phyloP scores from a whole-genome alignment of 768 basidiomycete species.

The Suillus clintonianus region DNA sequence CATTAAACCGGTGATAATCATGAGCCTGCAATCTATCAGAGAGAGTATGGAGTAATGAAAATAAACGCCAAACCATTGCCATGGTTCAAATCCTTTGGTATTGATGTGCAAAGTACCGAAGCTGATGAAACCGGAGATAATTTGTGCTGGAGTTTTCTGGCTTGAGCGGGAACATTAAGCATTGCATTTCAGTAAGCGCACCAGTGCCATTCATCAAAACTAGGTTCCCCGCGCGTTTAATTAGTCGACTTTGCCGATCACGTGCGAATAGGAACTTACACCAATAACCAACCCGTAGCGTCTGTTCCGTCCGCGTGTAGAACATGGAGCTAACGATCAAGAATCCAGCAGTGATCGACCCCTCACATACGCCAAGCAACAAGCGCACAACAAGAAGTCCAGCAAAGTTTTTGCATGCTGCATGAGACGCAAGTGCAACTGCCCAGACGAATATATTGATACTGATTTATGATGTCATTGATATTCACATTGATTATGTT shows the following conservation, averaged over 20 bases:
- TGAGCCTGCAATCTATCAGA: conserved; percentile 41
- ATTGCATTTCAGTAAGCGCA: conserved; percentile 21
- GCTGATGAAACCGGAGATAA: conserved; percentile 62
- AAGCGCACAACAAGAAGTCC: conserved; percentile 64
- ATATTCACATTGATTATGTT: neutral
- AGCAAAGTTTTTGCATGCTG: conserved; percentile 66
- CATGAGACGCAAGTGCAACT: conserved; percentile 55
- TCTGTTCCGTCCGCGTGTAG: conserved; percentile 66
- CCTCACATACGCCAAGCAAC: conserved; percentile 70
- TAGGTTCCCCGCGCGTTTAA: conserved; percentile 15
- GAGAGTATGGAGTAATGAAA: neutral
- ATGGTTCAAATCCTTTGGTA: conserved; percentile 54
- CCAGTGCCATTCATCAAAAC: conserved; percentile 72
- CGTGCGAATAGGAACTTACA: conserved; percentile 42
- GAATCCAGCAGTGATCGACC: conserved; percentile 63
- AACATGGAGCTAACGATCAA: conserved; percentile 74
- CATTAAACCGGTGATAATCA: conserved; percentile 62
- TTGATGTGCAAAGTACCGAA: conserved; percentile 62
- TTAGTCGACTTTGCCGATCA: neutral
- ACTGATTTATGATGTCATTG: conserved; percentile 30
- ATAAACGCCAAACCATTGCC: conserved; percentile 55
- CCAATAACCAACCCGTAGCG: conserved; percentile 66
- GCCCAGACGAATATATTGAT: conserved; percentile 65
- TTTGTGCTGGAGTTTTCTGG: conserved; percentile 48
- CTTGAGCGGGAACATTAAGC: neutral